Percentiles rank a stretch among this genome's conserved stretches.
phyloP scores from a whole-genome alignment of 768 basidiomycete genomes.

The Austroboletus eburneus region DNA sequence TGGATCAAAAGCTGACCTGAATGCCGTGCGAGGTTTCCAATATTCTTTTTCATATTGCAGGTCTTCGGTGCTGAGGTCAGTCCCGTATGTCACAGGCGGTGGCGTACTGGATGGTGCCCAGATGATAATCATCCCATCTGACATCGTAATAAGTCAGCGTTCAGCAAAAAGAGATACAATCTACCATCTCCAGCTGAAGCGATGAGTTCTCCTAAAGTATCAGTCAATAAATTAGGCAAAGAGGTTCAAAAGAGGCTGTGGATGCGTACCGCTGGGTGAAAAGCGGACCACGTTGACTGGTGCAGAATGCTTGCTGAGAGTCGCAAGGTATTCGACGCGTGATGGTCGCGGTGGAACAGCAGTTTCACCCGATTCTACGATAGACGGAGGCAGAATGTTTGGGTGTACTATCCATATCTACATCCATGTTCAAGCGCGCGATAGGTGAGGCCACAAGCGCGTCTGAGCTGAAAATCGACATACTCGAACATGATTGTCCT shows the following conservation, averaged over 20 bases:
- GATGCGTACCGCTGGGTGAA: constrained; percentile 79
- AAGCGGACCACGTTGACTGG: constrained; percentile 96
- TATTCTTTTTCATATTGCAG: constrained; percentile 88
- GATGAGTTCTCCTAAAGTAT: constrained; percentile 69
- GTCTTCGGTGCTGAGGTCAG: constrained; percentile 74
- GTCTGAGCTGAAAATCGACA: constrained; percentile 34
- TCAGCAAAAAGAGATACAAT: too few species aligned
- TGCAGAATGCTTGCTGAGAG: constrained; percentile 87
- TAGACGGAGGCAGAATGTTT: constrained; percentile 68
- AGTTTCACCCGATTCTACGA: constrained; percentile 37
- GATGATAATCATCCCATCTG: constrained; percentile 98
- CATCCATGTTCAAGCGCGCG: constrained; percentile 5
- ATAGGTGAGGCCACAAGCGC: constrained; percentile 8
- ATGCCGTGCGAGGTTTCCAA: constrained; percentile 87
- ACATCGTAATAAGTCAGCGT: too few species aligned
- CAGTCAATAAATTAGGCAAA: constrained; percentile 2
- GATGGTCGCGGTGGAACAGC: constrained; percentile 52
- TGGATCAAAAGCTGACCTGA: constrained; percentile 51
- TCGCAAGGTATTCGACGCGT: constrained; percentile 95
- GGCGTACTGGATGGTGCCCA: constrained; percentile 85
- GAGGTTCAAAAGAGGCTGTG: background rate
- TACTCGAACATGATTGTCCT: constrained; percentile 95
- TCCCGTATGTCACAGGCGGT: constrained; percentile 72
- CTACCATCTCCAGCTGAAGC: constrained; percentile 97
- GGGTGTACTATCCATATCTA: constrained; percentile 96